Base-by-base conservation (phyloP, 169 alveolate species). In the Neospora caninum region DNA sequence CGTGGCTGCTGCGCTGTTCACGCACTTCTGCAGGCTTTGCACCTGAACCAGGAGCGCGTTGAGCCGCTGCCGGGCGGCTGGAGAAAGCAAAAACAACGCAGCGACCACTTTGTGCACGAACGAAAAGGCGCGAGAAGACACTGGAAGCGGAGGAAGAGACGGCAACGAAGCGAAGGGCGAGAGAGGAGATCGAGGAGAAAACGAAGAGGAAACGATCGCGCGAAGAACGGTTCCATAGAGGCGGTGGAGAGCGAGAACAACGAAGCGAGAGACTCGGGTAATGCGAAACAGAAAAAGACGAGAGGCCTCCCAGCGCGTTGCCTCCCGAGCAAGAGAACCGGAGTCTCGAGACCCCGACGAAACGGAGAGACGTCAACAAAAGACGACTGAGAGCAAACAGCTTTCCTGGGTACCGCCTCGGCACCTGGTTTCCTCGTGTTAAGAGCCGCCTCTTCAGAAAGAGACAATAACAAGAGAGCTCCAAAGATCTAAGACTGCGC, bases 1-100 rank as follows among this genome's bases (percentile, higher is more conserved):
- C 86, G 97, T 98, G 78, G 98, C 99, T 22, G 99, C 99, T 93
- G 98, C 98, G 94, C 98, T 97, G 95, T 99, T 99, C 42, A 99
- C 98, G 91, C 97, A 49, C 58, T 82, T 80, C 36, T 67, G 41
- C 78, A 92, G 70, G 49, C 86, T 25, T n/a, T 92, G 87, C 27
- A 67, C 80, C n/a, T 84, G 80, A 9, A 82, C 67, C 86, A 41
- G 73, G n/a, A 92, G 88, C 95, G 80, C 88, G 64, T 92, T 88
- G 39, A 92, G 88, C 36, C 92, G 91, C 92, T 92, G 91, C 70
- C 92, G 95, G 9, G 88, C 95, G 2, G 95, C 95, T 92, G 92
- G n/a, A 49, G 70, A 53, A 25, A 73, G n/a, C 1, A 18, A 69
- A 69, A 7, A 20, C 41, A 25, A 58, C 70, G n/a, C 70, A 58